phyloP scores from a whole-genome alignment of 1,284 basidiomycete species.

The Mycosarcoma mackinlayi region DNA sequence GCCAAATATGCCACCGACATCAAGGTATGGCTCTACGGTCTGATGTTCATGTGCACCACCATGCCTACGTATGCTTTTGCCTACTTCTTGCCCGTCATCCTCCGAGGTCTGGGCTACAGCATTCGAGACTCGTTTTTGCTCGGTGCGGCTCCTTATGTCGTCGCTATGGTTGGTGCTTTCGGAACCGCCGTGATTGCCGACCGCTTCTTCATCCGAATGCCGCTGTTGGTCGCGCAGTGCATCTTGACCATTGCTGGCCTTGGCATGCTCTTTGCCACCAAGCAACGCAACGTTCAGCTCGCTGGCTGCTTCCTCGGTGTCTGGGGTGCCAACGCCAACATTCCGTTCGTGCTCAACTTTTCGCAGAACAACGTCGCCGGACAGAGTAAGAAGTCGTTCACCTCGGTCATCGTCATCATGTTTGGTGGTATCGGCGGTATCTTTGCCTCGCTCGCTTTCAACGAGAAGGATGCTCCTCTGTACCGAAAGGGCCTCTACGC shows the following conservation, averaged over 20 bases:
- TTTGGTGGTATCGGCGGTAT: slow-evolving; percentile 71
- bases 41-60: slow-evolving; percentile 67
- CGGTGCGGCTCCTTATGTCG: slow-evolving; percentile 69
- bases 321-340: slow-evolving; percentile 65
- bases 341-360: slow-evolving; percentile 57
- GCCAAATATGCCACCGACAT: slow-evolving; percentile 66
- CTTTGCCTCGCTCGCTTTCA: slow-evolving; percentile 67
- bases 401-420: slow-evolving; percentile 69
- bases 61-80: slow-evolving; percentile 52
- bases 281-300: slow-evolving; percentile 42
- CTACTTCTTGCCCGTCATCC: slow-evolving; percentile 70
- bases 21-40: slow-evolving; percentile 70
- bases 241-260: slow-evolving; percentile 68
- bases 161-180: slow-evolving; percentile 67
- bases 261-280: slow-evolving; percentile 64
- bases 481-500: slow-evolving; percentile 60
- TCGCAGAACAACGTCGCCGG: slow-evolving; percentile 69
- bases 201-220: slow-evolving; percentile 65
- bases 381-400: slow-evolving; percentile 69
- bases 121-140: slow-evolving; percentile 52
- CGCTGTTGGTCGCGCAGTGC: slow-evolving; percentile 67
- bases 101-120: slow-evolving; percentile 69
- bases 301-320: slow-evolving; percentile 69
- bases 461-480: slow-evolving; percentile 58
- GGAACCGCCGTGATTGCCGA: slow-evolving; percentile 68